Evolutionary conservation across 352 stramenopile species (phyloP), one percentile per base, ranked within the genome.

Genomic region (Globisporangium cylindrosporum): DNA sequence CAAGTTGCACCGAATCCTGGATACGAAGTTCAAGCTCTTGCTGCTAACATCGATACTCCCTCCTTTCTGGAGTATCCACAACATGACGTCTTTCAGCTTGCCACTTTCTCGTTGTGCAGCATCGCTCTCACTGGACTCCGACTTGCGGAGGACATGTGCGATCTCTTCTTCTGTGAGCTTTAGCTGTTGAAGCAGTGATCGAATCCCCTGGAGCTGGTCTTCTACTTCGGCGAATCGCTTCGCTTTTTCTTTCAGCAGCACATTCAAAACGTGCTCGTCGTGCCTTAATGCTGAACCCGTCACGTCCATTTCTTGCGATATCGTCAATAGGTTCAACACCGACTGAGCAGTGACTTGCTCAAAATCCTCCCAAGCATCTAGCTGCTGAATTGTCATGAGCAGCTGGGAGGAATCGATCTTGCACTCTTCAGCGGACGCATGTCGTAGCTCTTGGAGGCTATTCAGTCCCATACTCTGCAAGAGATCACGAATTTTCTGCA

Each of bases 211-310:
- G 8, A 85, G 64, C 0, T 71, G 59, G 20, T 85, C 70, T 56
- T 94, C 80, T 36, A 85, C 64, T 58, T 93, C 81, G 3, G 67
- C 66, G 27, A 89, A 66, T 14, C 86, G 80, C 48, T 80, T 85
- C 5, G 76, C 69, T 59, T 93, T 92, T 53, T 94, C 86, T 48
- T 81, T 80, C 24, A 85, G 63, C 43, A 95, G 71, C 2, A 66
- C 66, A 22, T 74, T 80, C 24, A 91, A 46, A 38, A 92, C 25
- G 48, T 76, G 57, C 15, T 82, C 67, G 29, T 89, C 80, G 34
- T 72, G 72, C 27, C 78, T 72, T 24, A 82, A 59, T 38, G 60
- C 71, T 43, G 61, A 49, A 7, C 24, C 61, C 20, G 76, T 77
- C 10, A 88, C 55, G 12, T 62, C 55, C n/a, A 67, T 64, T 22